Conservation (phyloP, 73 alveolate genomes). For the Effrenium voratum region DNA sequence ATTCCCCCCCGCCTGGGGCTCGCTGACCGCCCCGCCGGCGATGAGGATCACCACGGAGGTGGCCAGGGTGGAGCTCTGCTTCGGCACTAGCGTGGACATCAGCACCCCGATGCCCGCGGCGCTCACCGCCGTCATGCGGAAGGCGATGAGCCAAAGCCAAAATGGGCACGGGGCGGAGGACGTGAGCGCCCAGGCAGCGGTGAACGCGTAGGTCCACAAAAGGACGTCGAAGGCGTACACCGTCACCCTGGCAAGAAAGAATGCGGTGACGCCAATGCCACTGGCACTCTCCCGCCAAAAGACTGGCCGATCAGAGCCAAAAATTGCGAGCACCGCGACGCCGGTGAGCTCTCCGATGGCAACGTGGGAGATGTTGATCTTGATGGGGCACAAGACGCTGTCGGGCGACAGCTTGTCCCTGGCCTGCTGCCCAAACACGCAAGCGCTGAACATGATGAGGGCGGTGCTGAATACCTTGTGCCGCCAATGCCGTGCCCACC, state of each 20-base stretch:
- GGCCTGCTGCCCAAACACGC: constrained; percentile 57
- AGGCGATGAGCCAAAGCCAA: constrained; percentile 90
- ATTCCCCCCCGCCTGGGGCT: constrained; percentile 77
- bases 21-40: constrained; percentile 83
- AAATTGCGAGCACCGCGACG: constrained; percentile 56
- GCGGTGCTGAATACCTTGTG: constrained; percentile 71
- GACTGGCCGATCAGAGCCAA: constrained; percentile 80
- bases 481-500: constrained; percentile 68
- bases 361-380: constrained; percentile 79
- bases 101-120: constrained; percentile 61
- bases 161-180: constrained; percentile 56
- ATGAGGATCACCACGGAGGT: constrained; percentile 50
- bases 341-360: constrained; percentile 68
- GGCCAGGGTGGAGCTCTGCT: constrained; percentile 60
- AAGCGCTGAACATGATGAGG: constrained; percentile 36
- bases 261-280: constrained; percentile 67
- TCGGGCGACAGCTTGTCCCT: constrained; percentile 63
- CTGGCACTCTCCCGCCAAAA: constrained; percentile 91
- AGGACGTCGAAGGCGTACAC: constrained; percentile 65
- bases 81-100: constrained; percentile 74
- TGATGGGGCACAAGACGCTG: constrained; percentile 47
- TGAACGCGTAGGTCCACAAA: constrained; percentile 69
- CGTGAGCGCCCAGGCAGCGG: constrained; percentile 49
- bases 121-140: constrained; percentile 76
- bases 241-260: constrained; percentile 45